Conservation (phyloP, 768 basidiomycete species). For the Amanita thiersii region DNA sequence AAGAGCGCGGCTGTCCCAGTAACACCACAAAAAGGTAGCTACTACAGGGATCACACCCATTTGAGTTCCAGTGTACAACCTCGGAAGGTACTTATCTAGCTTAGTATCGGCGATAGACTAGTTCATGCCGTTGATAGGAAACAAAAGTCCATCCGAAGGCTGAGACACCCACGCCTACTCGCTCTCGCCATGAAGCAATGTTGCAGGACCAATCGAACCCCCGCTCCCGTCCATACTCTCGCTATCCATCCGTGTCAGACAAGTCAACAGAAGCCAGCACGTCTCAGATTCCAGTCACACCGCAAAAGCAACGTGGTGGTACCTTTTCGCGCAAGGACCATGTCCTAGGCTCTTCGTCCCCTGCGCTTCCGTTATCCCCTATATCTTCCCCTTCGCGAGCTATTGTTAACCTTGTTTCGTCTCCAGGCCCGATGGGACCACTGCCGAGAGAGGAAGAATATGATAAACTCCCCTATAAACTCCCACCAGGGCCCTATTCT, state of each 20-base stretch:
- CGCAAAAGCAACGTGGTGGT: slow-evolving; percentile 34
- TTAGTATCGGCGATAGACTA: slow-evolving; percentile 13
- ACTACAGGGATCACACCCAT: slow-evolving; percentile 51
- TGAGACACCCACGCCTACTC: slow-evolving; percentile 40
- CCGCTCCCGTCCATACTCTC: slow-evolving; percentile 30
- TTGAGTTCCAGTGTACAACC: slow-evolving; percentile 19
- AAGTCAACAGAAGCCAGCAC: slow-evolving; percentile 22
- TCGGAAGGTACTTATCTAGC: slow-evolving; percentile 19
- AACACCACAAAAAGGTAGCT: slow-evolving; percentile 53
- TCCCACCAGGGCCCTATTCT: slow-evolving; percentile 83
- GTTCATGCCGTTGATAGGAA: slow-evolving; percentile 7
- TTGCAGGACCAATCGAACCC: slow-evolving; percentile 19
- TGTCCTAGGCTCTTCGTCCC: slow-evolving; percentile 48
- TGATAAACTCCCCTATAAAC: slow-evolving; percentile 58
- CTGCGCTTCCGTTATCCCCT: slow-evolving; percentile 43
- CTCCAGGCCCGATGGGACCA: slow-evolving; percentile 70
- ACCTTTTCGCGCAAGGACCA: slow-evolving; percentile 20
- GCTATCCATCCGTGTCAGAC: slow-evolving; percentile 27
- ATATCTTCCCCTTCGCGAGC: slow-evolving; percentile 53
- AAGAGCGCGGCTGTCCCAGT: slow-evolving; percentile 26
- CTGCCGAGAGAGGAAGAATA: slow-evolving; percentile 58
- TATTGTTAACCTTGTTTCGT: slow-evolving; percentile 72
- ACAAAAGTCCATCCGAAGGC: slow-evolving; percentile 22
- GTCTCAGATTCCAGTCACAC: slow-evolving; percentile 39
- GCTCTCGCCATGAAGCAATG: slow-evolving; percentile 20